Evolutionary conservation across 305 asterid genomes (phyloP).

Genomic region (Nicotiana rustica): DNA sequence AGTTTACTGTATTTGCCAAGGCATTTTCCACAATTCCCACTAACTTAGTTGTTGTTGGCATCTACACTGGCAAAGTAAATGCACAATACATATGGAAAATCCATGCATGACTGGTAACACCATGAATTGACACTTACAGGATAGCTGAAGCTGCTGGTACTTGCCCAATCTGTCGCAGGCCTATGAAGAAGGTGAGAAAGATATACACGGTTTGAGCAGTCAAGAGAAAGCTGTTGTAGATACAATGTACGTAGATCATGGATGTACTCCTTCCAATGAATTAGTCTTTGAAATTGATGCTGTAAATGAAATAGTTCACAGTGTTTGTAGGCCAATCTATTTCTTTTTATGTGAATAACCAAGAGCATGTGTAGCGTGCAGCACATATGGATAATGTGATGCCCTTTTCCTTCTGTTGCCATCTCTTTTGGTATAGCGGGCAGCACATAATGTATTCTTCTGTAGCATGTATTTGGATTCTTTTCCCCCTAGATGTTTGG

Average conservation of each 20-base stretch:
- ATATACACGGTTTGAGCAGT: conserved; percentile 76
- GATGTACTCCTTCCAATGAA: not conserved
- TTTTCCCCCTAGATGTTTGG: conserved; percentile 22
- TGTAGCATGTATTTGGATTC: not conserved
- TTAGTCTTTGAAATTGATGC: not conserved
- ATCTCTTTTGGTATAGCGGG: not conserved
- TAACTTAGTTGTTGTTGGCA: not conserved
- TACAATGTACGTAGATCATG: conserved; percentile 7
- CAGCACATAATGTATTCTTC: conserved; percentile 5
- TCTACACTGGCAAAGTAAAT: not conserved
- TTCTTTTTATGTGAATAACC: not conserved
- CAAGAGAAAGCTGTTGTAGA: not conserved
- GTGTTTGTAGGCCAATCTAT: not conserved
- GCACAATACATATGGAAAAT: not conserved
- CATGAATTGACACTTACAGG: conserved; percentile 54
- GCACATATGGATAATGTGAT: not conserved
- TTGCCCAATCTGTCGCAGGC: conserved; percentile 87
- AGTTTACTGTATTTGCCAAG: conserved; percentile 11
- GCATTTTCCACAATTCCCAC: not conserved
- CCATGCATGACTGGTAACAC: not conserved
- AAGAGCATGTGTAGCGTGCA: not conserved
- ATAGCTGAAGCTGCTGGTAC: conserved; percentile 64
- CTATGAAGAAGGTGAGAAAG: conserved; percentile 71
- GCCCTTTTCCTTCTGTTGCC: no score
- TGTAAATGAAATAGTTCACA: conserved; percentile 25